phyloP scores from a whole-genome alignment of 345 rosid genomes.

The Syzygium oleosum region DNA sequence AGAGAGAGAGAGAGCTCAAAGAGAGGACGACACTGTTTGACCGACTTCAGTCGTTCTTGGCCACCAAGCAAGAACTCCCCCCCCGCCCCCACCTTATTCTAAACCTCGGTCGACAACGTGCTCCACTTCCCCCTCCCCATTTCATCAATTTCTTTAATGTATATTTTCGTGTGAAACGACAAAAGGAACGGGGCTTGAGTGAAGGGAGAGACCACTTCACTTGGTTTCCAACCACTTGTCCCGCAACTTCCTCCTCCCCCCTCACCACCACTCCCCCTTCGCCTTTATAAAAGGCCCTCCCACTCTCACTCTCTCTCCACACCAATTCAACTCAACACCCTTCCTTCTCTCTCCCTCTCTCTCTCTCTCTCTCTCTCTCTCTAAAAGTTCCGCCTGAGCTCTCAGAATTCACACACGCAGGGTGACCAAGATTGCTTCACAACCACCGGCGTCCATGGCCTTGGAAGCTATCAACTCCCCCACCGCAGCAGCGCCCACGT shows the following conservation, averaged over 20 bases:
- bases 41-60: constrained; percentile 26
- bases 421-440: neutral
- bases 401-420: neutral
- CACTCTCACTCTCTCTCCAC: constrained; percentile 14
- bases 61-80: constrained; percentile 15
- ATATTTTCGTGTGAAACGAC: no score
- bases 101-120: neutral
- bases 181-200: neutral
- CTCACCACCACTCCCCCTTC: neutral
- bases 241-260: constrained; percentile 41
- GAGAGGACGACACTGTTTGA: constrained; percentile 15
- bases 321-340: neutral
- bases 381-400: neutral
- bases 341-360: neutral
- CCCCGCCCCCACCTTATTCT: neutral
- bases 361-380: neutral
- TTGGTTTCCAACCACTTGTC: constrained; percentile 42
- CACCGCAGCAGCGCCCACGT: constrained; percentile 6
- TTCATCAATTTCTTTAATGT: no score
- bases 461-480: constrained; percentile 41
- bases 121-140: neutral
- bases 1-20: neutral
- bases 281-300: neutral
- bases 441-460: constrained; percentile 17
- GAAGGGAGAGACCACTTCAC: constrained; percentile 1